Conservation (phyloP, 2,329 filamentous ascomycete species). For the Cercospora brassicicola region DNA sequence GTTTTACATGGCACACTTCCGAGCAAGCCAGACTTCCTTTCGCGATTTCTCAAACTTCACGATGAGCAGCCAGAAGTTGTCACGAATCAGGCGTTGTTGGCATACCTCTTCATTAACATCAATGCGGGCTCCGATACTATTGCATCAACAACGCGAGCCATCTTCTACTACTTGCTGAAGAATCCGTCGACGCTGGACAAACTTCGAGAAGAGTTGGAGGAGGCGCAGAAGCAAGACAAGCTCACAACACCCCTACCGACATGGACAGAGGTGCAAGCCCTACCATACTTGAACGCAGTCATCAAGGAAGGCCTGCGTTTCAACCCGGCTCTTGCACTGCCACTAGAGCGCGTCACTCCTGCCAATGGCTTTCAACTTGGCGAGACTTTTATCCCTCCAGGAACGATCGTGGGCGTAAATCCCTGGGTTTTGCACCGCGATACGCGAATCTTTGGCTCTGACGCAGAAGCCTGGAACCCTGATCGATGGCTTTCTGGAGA, state of each 20-base stretch:
- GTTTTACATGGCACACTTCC: conserved; percentile 29
- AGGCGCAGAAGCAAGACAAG: conserved; percentile 15
- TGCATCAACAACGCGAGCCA: conserved; percentile 16
- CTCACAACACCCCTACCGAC: conserved; percentile 24
- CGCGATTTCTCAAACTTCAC: conserved; percentile 31
- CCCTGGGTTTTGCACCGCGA: conserved; percentile 48
- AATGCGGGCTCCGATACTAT: conserved; percentile 33
- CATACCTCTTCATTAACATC: conserved; percentile 32
- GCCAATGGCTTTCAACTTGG: conserved; percentile 22
- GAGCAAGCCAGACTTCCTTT: conserved; percentile 35
- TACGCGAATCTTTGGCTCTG: conserved; percentile 40
- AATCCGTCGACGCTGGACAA: conserved; percentile 8
- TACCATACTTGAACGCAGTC: conserved; percentile 31
- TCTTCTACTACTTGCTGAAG: conserved; percentile 22
- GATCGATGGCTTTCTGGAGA: conserved; percentile 46
- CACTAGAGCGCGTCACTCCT: conserved; percentile 29
- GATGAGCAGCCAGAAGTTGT: conserved; percentile 32
- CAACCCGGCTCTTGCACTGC: conserved; percentile 29
- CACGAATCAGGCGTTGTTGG: conserved; percentile 27
- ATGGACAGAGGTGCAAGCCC: conserved; percentile 22
- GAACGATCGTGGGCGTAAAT: conserved; percentile 48
- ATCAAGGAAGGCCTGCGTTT: conserved; percentile 33
- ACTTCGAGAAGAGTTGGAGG: conserved; percentile 22
- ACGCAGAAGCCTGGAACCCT: conserved; percentile 41
- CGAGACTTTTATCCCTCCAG: conserved; percentile 38